A percentile compares a stretch with the other conserved stretches of the same genome.
These are phyloP conservation scores for Galium porrigens DNA, from an alignment of 305 asterid genomes.

Conservation along the genomic window DNA sequence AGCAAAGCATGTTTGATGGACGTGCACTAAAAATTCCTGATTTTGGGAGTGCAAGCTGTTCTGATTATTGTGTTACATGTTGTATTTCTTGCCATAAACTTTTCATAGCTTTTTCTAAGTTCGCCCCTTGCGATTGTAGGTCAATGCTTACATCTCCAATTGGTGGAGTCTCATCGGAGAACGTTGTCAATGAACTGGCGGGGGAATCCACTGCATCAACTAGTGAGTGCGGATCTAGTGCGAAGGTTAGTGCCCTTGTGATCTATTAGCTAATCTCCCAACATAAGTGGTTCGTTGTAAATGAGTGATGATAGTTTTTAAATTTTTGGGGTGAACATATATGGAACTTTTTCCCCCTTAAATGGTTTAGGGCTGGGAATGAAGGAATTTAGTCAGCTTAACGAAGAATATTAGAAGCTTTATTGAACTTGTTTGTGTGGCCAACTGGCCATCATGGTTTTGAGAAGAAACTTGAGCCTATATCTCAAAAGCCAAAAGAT, in stretches of 20 bases:
- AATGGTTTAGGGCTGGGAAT: neutral
- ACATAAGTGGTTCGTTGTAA: neutral
- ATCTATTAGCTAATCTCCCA: neutral
- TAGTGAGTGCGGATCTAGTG: constrained; percentile 60
- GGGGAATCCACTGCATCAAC: constrained; percentile 44
- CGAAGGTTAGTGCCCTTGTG: constrained; percentile 37
- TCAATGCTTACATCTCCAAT: constrained; percentile 54
- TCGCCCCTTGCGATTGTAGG: constrained; percentile 25
- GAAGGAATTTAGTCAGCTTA: neutral
- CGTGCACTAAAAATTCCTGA: neutral
- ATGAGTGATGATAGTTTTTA: neutral
- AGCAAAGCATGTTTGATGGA: neutral
- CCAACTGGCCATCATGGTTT: neutral
- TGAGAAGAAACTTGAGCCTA: neutral
- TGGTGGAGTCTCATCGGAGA: constrained; percentile 50
- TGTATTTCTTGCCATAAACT: neutral
- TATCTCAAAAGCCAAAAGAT: neutral
- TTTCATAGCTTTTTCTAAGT: neutral
- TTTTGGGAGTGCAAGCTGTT: neutral
- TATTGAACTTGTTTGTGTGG: constrained; percentile 1
- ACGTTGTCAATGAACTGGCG: constrained; percentile 34
- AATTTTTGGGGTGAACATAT: neutral
- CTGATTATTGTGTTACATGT: neutral
- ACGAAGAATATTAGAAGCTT: neutral
- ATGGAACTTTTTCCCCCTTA: neutral